These are phyloP conservation scores for Hemisphaericaspora subhashii DNA, from an alignment of 1,139 yeast species.

Conservation along the genomic window DNA sequence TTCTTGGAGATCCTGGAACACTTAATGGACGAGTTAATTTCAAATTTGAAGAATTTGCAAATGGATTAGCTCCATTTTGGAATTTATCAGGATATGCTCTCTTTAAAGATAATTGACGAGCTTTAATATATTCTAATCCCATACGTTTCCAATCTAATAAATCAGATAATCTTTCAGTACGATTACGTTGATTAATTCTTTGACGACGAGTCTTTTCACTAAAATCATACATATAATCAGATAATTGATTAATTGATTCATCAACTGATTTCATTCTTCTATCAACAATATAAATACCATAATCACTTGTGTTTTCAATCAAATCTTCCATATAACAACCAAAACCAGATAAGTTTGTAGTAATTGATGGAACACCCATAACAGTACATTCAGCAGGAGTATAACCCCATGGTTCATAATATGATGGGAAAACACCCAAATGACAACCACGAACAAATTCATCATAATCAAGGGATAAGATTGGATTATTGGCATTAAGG, in stretches of 20 bases:
- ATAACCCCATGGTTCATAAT: slow-evolving; percentile 99
- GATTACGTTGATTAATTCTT: slow-evolving; percentile 95
- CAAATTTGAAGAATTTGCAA: slow-evolving; percentile 50
- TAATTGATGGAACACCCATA: slow-evolving; percentile 98
- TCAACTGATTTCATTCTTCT: slow-evolving; percentile 92
- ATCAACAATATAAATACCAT: slow-evolving; percentile 96
- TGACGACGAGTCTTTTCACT: slow-evolving; percentile 90
- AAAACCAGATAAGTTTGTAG: slow-evolving; percentile 94
- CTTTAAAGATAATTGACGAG: slow-evolving; percentile 86
- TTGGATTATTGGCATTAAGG: slow-evolving; percentile 91
- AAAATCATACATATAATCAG: slow-evolving; percentile 88
- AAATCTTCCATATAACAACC: slow-evolving; percentile 99
- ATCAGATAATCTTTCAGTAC: slow-evolving; percentile 93
- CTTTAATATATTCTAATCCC: slow-evolving; percentile 96
- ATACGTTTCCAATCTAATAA: slow-evolving; percentile 95
- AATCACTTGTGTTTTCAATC: slow-evolving; percentile 91
- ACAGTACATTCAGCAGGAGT: slow-evolving; percentile 99
- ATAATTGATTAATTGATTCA: slow-evolving; percentile 88
- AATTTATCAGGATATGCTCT: slow-evolving; percentile 93
- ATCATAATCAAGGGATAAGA: slow-evolving; percentile 89
- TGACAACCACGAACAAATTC: slow-evolving; percentile 98
- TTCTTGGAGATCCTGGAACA: slow-evolving; percentile 93
- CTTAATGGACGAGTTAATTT: slow-evolving; percentile 90
- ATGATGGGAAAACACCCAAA: slow-evolving; percentile 96
- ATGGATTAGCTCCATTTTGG: slow-evolving; percentile 61